Base-by-base conservation (phyloP, 768 basidiomycete species). In the Arthromyces matolae region DNA sequence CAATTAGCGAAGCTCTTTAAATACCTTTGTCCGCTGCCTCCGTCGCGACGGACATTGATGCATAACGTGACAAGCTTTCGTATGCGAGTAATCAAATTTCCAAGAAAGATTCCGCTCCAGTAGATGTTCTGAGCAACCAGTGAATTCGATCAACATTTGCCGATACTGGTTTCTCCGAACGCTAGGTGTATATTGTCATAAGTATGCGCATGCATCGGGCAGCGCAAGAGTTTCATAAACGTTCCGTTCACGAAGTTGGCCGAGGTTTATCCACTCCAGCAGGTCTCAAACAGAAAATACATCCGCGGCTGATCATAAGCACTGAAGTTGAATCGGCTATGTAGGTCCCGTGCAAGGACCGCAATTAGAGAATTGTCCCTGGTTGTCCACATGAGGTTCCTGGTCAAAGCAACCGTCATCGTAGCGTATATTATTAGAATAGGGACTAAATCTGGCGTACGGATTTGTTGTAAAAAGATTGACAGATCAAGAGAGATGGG, bases 21-120 rank as follows among this genome's bases (percentile, higher is more conserved):
- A 43, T 50, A 59, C 41, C 38, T n/a, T n/a, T 32, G 43, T 42
- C 36, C 49, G 29, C 23, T 34, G 31, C 34, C 36, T 63, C 64
- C 64, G 60, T 55, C 52, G n/a, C 39, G 27, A 51, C 24, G 42
- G 25, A 19, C 34, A 38, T 22, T 9, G 13, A 25, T 22, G 16
- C 42, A 49, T 59, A 55, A 61, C 56, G 59, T 61, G 58, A 29
- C 24, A 36, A 19, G 42, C 40, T 34, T 44, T 48, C 31, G 32
- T 24, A 16, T 37, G 40, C 5, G 22, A 23, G 25, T 36, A 22
- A 29, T 22, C 35, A 36, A 5, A 22, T 6, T 23, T 22, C 9
- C 9, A 1, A 16, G 32, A 31, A 8, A 42, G 20, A 29, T 39
- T 41, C 47, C 47, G 37, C 20, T 14, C 34, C 35, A 47, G 13